Evolutionary conservation across 208 protist species (phyloP), one percentile per base, ranked within the genome.

Genomic region (Trypanosoma brucei): DNA sequence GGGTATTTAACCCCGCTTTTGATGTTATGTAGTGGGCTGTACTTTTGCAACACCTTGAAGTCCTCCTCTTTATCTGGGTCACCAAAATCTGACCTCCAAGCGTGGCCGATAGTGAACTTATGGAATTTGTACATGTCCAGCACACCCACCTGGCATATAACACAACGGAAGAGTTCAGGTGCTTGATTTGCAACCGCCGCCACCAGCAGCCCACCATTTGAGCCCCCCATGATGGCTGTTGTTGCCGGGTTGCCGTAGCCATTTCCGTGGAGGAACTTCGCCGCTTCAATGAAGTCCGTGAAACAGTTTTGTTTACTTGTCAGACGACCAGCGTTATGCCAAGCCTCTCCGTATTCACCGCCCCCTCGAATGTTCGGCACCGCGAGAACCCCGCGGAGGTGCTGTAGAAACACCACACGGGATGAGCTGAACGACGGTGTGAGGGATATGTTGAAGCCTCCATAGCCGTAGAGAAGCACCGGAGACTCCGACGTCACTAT

Each of bases 71-170:
- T 79, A 59, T 98, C 93, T 34, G 94, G 89, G 71, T 96, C 62
- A 59, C 95, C 94, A 74, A 96, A 98, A 70, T 98, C 94, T 8
- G 86, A 92, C 61, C 73, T 96, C 92, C 94, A 97, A 7, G 84
- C 84, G 44, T 91, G 83, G 38, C 97, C 97, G 72, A 97, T 97
- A 54, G 94, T 96, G 64, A 98, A 97, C 72, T 96, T 96, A 79
- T 98, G 92, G 71, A 96, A 98, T 71, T 95, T 93, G 70, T 84
- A 92, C 88, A 98, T 93, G 73, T 98, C 95, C 58, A 98, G 65
- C 35, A 98, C 92, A 22, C 88, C 90, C 33, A 97, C 95, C 51
- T 91, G 79, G 65, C 86, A 89, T 48, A 98, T 76, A 11, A 85
- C 92, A 54, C 79, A 85, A 38, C 84, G 56, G 36, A 97, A 87